Conservation (phyloP, 768 basidiomycete species). For the Pleurotus eryngii region DNA sequence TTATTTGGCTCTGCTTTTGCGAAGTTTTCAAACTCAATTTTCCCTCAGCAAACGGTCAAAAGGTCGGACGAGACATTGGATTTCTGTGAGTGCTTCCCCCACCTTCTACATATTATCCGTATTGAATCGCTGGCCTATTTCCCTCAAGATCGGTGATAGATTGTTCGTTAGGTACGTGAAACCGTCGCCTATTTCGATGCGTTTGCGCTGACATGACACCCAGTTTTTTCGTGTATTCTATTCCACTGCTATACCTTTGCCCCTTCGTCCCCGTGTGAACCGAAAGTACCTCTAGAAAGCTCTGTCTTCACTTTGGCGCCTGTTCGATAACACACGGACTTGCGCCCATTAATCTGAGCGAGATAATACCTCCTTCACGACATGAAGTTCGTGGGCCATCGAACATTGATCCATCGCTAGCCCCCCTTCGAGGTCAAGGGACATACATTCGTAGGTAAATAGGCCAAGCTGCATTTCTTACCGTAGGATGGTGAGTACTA, state of each 20-base stretch:
- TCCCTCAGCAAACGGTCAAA: constrained; percentile 90
- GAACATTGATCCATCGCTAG: too few relatives aligned
- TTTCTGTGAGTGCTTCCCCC: constrained; percentile 66
- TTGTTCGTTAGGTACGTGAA: too few relatives aligned
- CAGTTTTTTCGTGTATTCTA: not conserved
- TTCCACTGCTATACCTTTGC: not conserved
- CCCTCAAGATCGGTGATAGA: not conserved
- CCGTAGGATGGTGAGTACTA: too few relatives aligned
- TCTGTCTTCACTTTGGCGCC: constrained; percentile 84
- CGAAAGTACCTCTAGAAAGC: constrained; percentile 25
- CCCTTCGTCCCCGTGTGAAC: not conserved
- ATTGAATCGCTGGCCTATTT: too few relatives aligned
- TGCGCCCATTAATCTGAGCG: constrained; percentile 86
- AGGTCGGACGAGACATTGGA: constrained; percentile 94
- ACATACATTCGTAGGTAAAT: too few relatives aligned
- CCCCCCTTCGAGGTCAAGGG: too few relatives aligned
- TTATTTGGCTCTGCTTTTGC: constrained; percentile 52
- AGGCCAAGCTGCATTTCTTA: too few relatives aligned
- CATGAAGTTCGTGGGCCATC: too few relatives aligned
- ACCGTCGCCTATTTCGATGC: too few relatives aligned
- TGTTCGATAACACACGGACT: constrained; percentile 58
- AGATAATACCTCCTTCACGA: constrained; percentile 33
- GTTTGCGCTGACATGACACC: not conserved
- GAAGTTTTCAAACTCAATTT: constrained; percentile 30
- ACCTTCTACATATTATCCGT: not conserved